Conservation (phyloP, 2,329 filamentous ascomycete genomes). For the Ophiostoma ips region DNA sequence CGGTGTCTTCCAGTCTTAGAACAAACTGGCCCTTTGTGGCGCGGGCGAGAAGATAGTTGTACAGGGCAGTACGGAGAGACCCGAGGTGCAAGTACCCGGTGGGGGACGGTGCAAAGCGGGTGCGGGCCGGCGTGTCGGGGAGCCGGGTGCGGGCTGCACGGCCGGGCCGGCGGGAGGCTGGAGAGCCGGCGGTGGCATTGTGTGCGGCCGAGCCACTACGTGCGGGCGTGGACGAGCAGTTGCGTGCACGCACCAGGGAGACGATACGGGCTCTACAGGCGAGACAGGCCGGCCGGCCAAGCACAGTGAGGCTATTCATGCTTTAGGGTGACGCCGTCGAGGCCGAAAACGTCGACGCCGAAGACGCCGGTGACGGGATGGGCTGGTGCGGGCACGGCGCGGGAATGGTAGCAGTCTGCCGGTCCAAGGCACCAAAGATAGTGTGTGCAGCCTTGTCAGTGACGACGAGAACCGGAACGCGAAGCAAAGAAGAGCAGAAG, state of each 20-base stretch:
- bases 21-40: conserved; percentile 83
- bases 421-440: not conserved
- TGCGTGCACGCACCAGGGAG: not conserved
- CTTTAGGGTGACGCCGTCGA: not conserved
- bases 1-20: conserved; percentile 86
- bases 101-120: conserved; percentile 89
- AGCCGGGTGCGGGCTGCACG: not conserved
- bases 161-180: not conserved
- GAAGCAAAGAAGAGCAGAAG: no score
- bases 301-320: not conserved
- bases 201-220: not conserved
- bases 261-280: not conserved
- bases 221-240: not conserved
- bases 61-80: conserved; percentile 83
- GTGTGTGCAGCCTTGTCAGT: not conserved
- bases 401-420: not conserved
- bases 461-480: not conserved
- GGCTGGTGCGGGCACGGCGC: not conserved
- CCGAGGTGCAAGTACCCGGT: conserved; percentile 90
- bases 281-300: conserved; percentile 4
- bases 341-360: not conserved
- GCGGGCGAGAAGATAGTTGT: conserved; percentile 83
- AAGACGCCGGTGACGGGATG: not conserved
- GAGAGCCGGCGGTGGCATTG: not conserved
- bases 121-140: conserved; percentile 48